Conservation (phyloP, 164 flowering plant species). For the Sextonia rubra region DNA sequence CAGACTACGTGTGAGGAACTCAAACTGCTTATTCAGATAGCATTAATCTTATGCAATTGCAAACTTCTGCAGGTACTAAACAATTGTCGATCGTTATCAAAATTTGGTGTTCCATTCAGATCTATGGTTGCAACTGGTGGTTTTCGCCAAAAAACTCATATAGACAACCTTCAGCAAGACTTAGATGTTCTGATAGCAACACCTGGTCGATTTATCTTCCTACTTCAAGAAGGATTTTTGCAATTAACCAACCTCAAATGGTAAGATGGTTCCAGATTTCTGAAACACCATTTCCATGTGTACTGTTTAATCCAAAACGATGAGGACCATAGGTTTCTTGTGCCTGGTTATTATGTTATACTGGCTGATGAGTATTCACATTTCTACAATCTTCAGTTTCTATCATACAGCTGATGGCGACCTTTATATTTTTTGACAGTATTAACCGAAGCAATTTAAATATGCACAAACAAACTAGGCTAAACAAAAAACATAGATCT, state of each 20-base stretch:
- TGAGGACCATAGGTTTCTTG: too few relatives aligned
- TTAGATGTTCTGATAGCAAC: conserved; percentile 89
- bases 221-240: conserved; percentile 76
- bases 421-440: not conserved
- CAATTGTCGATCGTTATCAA: conserved; percentile 78
- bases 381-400: not conserved
- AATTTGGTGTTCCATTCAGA: conserved; percentile 80
- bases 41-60: not conserved
- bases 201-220: conserved; percentile 85
- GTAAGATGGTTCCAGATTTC: conserved; percentile 28
- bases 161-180: conserved; percentile 70
- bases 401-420: not conserved
- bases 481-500: too few relatives aligned
- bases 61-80: conserved; percentile 59
- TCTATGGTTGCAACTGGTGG: conserved; percentile 98
- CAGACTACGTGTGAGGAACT: not conserved
- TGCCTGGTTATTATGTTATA: too few relatives aligned
- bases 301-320: too few relatives aligned
- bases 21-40: not conserved
- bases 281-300: too few relatives aligned
- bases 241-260: conserved; percentile 67
- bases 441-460: not conserved
- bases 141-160: conserved; percentile 78
- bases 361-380: too few relatives aligned
- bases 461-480: not conserved